Evolutionary conservation across 352 stramenopile species (phyloP), one percentile per base, ranked within the genome.

Genomic region (Blastocystis sp.): DNA sequence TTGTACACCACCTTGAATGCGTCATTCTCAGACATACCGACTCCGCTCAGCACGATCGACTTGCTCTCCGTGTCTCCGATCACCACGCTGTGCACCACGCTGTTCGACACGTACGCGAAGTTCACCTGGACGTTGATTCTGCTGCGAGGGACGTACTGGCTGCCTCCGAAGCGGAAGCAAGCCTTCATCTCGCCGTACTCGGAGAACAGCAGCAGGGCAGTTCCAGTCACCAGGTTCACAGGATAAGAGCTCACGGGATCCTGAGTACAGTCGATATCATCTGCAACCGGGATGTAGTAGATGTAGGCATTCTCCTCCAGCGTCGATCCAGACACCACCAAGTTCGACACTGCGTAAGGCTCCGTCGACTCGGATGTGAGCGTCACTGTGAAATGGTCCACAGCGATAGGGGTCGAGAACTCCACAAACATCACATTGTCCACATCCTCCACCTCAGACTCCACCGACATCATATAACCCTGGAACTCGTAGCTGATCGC

Each of bases 1-100:
- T 85, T 53, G 56, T 85, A 85, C 73, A 85, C 73, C 73, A 85
- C 73, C 73, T 85, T 85, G 73, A 85, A 85, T 30, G 9, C 20
- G 56, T 85, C 73, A 20, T 66, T 9, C 56, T 68, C 73, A 7
- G 47, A 68, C 47, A 85, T 66, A 18, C 73, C 73, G 18, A 26
- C 53, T 37, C 73, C 73, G 20, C 43, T 54, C 53, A 85, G 34
- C 34, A 68, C 39, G 20, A 85, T 30, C 13, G 59, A 39, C 73
- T 85, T 85, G 47, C 47, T 68, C 50, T 85, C 73, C 16, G 20
- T 85, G 47, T 85, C 73, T n/a, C 73, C 73, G 26, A 85, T 55
- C 56, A 85, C 73, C 30, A 85, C 73, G 24, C 43, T 68, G 45
- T 26, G 30, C 73, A 85, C 73, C 43, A 66, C 11, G 43, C 34